Evolutionary conservation across 1,284 basidiomycete genomes (phyloP).

Genomic region (Crepidotus sp.): DNA sequence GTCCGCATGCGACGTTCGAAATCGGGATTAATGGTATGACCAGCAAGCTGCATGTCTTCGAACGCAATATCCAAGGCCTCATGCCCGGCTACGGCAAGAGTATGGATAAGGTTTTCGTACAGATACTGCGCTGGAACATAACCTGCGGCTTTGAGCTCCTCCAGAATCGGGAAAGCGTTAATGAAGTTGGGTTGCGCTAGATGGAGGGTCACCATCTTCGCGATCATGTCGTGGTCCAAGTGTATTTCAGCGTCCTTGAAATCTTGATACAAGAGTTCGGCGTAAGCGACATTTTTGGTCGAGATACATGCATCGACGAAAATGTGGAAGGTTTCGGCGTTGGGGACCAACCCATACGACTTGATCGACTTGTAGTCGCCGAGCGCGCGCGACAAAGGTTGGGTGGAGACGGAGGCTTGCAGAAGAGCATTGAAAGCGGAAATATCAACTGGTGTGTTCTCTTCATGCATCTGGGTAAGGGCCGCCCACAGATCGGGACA

Average conservation of each 20-base stretch:
- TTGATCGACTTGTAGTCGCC: conserved; percentile 62
- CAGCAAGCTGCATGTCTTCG: conserved; percentile 54
- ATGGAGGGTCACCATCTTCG: conserved; percentile 58
- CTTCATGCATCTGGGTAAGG: conserved; percentile 51
- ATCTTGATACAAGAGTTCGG: conserved; percentile 51
- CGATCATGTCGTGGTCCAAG: conserved; percentile 54
- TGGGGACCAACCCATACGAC: conserved; percentile 48
- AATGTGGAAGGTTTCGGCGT: conserved; percentile 60
- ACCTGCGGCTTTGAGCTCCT: conserved; percentile 70
- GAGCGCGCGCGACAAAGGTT: conserved; percentile 70
- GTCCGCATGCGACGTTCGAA: background rate
- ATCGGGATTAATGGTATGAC: conserved; percentile 2
- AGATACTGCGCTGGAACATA: conserved; percentile 44
- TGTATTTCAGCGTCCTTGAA: conserved; percentile 48
- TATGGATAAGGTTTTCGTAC: conserved; percentile 57
- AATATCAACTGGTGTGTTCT: conserved; percentile 45
- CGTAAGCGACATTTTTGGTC: conserved; percentile 43
- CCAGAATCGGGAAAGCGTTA: conserved; percentile 81
- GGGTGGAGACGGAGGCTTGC: conserved; percentile 49
- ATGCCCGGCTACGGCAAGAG: conserved; percentile 52
- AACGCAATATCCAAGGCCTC: conserved; percentile 56
- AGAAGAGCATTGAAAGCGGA: conserved; percentile 60
- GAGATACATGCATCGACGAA: conserved; percentile 59
- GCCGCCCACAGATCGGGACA: conserved; percentile 61
- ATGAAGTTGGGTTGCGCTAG: conserved; percentile 64